Evolutionary conservation across 2,329 filamentous ascomycete species (phyloP).

Genomic region (Purpureocillium lavendulum): DNA sequence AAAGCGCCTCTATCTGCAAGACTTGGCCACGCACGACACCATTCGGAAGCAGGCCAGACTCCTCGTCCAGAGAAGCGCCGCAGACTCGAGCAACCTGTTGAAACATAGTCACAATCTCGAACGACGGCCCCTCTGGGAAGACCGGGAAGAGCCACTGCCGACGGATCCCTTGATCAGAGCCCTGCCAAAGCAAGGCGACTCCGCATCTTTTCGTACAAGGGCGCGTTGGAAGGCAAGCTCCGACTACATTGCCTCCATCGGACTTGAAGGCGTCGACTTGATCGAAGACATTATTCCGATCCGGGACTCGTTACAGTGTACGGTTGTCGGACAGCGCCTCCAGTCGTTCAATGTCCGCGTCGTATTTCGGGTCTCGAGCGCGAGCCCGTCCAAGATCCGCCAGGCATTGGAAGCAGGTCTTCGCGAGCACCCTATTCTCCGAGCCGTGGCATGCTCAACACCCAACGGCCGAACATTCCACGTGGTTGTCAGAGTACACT

Average conservation of each 20-base stretch:
- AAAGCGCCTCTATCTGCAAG: conserved; percentile 24
- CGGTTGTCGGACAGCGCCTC: conserved; percentile 20
- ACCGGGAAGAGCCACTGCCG: too few species aligned
- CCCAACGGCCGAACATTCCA: conserved; percentile 15
- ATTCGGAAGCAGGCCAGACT: conserved; percentile 21
- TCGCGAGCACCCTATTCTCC: conserved; percentile 17
- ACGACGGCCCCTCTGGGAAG: too few species aligned
- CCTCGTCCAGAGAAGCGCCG: conserved; percentile 6
- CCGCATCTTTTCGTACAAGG: too few species aligned
- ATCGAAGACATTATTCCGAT: conserved; percentile 22
- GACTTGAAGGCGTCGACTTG: conserved; percentile 10
- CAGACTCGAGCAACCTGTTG: conserved; percentile 1
- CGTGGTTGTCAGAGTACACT: conserved; percentile 13
- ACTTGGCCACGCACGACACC: conserved; percentile 20
- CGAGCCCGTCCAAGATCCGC: conserved; percentile 13
- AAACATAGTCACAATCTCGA: neutral
- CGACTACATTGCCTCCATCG: conserved; percentile 6
- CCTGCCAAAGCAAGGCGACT: too few species aligned
- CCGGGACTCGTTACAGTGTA: conserved; percentile 18
- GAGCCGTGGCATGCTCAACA: conserved; percentile 16
- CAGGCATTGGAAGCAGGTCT: conserved; percentile 18
- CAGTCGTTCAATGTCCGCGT: conserved; percentile 26
- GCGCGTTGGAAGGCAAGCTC: conserved; percentile 5
- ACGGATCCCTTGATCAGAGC: too few species aligned
- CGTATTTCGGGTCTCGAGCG: conserved; percentile 17